Evolutionary conservation across 805 yeast genomes (phyloP), one percentile per base, ranked within the genome.

Genomic region (Candida railenensis): DNA sequence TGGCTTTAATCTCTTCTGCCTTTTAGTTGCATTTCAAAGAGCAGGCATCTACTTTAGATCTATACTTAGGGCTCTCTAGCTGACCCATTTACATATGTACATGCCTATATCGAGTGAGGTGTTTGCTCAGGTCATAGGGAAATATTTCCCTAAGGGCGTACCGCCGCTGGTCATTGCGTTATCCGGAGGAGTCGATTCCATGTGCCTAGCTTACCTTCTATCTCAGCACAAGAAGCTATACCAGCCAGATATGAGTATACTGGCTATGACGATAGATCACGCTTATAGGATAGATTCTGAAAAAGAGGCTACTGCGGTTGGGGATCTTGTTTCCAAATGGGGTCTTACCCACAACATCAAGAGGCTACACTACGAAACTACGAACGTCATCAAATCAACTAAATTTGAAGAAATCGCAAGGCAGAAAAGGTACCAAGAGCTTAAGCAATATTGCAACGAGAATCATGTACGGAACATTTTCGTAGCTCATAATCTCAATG

Each of bases 171-270:
- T 72, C 3, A 61, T 87, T 15, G 89, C 90, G 0, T 74, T 87
- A 1, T 82, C 89, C 14, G 96, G 96, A 1, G 95, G 95, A 1
- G 89, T 84, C 0, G 95, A 87, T 58, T 87, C 94, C 1, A 82
- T 87, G 81, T 82, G 87, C 12, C 60, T 87, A 38, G 71, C 86
- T 0, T 74, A 75, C 51, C 65, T 85, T 16, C 59, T 83, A 3
- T 49, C 67, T 0, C 60, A 65, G 21, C 76, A 67, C 53, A 63
- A 57, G 28, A 48, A 69, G 9, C 47, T 43, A 2, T 44, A 65
- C 40, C 55, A 62, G 4, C 56, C 66, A 2, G 48, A 53, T 1
- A 51, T 78, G 16, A 45, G 63, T 19, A 59, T 82, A 1, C 61
- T 63, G 44, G 88, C 89, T 2, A 68, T 85, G 33, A 83, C 91